Evolutionary conservation across 345 rosid species (phyloP), one percentile per base, ranked within the genome.

Genomic region (Salix brachista): DNA sequence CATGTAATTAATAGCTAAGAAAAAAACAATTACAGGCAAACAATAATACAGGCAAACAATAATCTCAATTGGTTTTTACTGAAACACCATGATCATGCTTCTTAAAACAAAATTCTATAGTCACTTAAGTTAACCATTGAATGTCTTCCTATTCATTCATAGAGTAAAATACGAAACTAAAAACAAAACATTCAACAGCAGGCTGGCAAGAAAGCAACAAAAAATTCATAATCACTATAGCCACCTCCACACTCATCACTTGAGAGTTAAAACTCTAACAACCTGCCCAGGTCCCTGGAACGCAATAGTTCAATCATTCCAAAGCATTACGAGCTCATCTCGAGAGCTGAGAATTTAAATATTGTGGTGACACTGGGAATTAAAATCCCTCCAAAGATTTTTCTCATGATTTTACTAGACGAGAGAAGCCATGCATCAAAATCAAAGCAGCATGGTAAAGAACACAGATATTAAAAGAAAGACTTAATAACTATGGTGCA

Each of bases 391-490:
- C 52, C 52, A 12, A 46, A 46, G 1, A 46, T 46, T 46, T 46
- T 46, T 46, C 18, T 46, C 52, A 4, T 46, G 5, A 46, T 46
- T 46, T 46, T 46, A 46, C 4, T 42, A 42, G 26, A 58, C 28
- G 23, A 56, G 23, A n/a, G 23, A 4, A 58, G 64, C 28, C 25
- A 10, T 5, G n/a, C 13, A 2, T 58, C 62, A 23, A 23, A 58
- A 2, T 58, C 28, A 23, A 23, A 23, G 28, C 28, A 23, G 26
- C 64, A 58, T 5, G 16, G n/a, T 23, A 12, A 25, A n/a, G 10
- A 0, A 0, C 61, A 54, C 13, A 7, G 61, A 0, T 4, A 2
- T 23, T 8, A 21, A 54, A 21, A 21, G 8, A 54, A 3, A 4
- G 5, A 54, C 26, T 56, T 1, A 1, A 4, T n/a, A 56, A n/a